A percentile compares a stretch with the other conserved stretches of the same genome.
These are phyloP conservation scores for Epichloe brachyelytri DNA, from an alignment of 2,329 filamentous ascomycete species.

Conservation along the genomic window DNA sequence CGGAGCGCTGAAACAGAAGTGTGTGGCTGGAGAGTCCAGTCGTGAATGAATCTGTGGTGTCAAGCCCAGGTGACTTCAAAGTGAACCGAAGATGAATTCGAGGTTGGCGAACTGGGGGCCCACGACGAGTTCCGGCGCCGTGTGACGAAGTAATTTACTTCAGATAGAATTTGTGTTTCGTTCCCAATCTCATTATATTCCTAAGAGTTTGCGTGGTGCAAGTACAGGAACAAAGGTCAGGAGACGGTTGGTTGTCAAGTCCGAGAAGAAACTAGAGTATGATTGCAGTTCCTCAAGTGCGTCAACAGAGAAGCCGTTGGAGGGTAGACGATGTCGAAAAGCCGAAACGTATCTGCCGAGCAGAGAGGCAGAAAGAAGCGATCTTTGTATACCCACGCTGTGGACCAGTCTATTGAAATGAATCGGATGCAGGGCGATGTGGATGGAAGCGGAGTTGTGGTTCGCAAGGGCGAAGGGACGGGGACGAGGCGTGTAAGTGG, in stretches of 20 bases:
- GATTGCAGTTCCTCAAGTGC: not conserved
- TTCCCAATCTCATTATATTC: not conserved
- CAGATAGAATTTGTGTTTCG: not conserved
- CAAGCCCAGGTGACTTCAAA: constrained; percentile 7
- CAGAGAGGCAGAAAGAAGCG: not conserved
- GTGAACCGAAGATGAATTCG: constrained; percentile 9
- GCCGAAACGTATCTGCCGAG: not conserved
- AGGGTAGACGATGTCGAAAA: not conserved
- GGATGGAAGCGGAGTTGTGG: not conserved
- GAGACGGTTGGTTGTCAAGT: not conserved
- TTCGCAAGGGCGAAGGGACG: not conserved
- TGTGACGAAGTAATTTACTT: constrained; percentile 2
- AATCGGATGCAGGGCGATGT: not conserved
- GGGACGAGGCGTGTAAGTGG: constrained; percentile 4
- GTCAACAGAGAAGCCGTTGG: not conserved
- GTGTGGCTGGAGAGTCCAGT: constrained; percentile 2
- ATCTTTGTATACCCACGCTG: not conserved
- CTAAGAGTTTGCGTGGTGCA: constrained; percentile 1
- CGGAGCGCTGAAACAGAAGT: not conserved
- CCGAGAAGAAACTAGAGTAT: not conserved
- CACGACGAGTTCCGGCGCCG: not conserved
- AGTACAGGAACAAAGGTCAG: not conserved
- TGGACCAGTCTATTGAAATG: not conserved
- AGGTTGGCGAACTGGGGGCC: not conserved
- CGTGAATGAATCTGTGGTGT: not conserved